phyloP scores from a whole-genome alignment of 139 green algal species.

The Chlorella vulgaris region DNA sequence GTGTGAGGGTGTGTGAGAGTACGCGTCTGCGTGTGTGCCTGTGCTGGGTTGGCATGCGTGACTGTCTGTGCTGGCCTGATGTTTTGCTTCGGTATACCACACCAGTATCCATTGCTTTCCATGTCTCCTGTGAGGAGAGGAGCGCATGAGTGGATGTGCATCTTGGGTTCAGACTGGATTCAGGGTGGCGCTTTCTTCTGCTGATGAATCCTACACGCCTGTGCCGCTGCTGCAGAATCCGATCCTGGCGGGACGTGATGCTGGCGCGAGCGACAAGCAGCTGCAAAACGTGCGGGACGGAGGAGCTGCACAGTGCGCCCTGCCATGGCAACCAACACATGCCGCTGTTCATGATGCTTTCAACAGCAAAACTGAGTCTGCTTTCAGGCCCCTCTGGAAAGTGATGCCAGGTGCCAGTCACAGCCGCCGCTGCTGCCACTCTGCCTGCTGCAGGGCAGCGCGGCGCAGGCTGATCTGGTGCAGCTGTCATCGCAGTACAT shows the following conservation, averaged over 20 bases:
- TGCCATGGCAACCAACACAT: not conserved
- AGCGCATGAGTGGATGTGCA: too few relatives aligned
- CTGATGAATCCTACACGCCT: not conserved
- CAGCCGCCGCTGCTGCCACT: not conserved
- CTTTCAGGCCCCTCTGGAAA: too few relatives aligned
- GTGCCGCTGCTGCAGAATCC: slow-evolving; percentile 49
- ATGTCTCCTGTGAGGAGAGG: not conserved
- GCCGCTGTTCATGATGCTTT: too few relatives aligned
- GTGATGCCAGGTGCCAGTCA: not conserved
- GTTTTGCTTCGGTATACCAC: too few relatives aligned
- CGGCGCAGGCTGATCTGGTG: slow-evolving; percentile 44
- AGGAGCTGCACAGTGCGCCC: not conserved
- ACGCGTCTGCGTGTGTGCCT: not conserved
- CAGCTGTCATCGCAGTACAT: slow-evolving; percentile 96
- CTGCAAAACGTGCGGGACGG: slow-evolving; percentile 14
- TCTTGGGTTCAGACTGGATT: too few relatives aligned
- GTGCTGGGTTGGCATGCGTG: too few relatives aligned
- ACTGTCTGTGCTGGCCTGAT: too few relatives aligned
- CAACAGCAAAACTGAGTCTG: too few relatives aligned
- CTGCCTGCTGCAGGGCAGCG: not conserved
- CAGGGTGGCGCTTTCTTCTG: too few relatives aligned
- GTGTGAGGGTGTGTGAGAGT: not conserved
- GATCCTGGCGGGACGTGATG: slow-evolving; percentile 83
- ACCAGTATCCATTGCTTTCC: too few relatives aligned
- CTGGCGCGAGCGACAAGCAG: slow-evolving; percentile 64